Percentiles rank a stretch among this genome's conserved stretches.
phyloP scores from a whole-genome alignment of 176 grass and related monocot genomes.

The Oryza rufipogon region DNA sequence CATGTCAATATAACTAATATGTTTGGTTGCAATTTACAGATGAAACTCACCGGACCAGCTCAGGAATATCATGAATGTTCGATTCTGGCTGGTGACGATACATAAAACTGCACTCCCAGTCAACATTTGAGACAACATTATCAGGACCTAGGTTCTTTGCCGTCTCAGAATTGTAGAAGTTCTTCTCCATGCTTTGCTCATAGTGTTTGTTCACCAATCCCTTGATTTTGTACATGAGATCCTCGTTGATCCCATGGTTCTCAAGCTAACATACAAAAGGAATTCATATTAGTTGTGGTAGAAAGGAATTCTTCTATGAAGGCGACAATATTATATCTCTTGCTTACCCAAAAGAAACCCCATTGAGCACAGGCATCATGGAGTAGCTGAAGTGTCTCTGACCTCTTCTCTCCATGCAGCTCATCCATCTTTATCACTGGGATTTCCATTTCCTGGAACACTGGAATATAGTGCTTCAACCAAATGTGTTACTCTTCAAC shows the following conservation, averaged over 20 bases:
- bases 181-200: constrained; percentile 51
- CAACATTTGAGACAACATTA: constrained; percentile 47
- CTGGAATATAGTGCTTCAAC: constrained; percentile 6
- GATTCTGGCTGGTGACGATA: constrained; percentile 65
- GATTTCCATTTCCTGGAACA: constrained; percentile 54
- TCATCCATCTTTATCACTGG: constrained; percentile 65
- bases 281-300: constrained; percentile 5
- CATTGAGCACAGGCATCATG: constrained; percentile 65
- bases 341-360: constrained; percentile 77
- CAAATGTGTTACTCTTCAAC: constrained; percentile 15
- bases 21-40: constrained; percentile 1
- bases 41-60: constrained; percentile 50
- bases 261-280: constrained; percentile 51
- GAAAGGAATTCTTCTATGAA: constrained; percentile 24
- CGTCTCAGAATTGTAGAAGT: constrained; percentile 54
- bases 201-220: constrained; percentile 60
- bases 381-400: constrained; percentile 56
- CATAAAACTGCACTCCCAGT: constrained; percentile 84
- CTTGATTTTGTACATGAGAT: constrained; percentile 57
- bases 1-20: constrained; percentile 4
- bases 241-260: constrained; percentile 58
- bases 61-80: constrained; percentile 58
- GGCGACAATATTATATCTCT: constrained; percentile 17
- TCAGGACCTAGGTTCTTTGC: constrained; percentile 43
- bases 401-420: constrained; percentile 48